Evolutionary conservation across 768 basidiomycete species (phyloP).

Genomic region (Boletus reticulatus): DNA sequence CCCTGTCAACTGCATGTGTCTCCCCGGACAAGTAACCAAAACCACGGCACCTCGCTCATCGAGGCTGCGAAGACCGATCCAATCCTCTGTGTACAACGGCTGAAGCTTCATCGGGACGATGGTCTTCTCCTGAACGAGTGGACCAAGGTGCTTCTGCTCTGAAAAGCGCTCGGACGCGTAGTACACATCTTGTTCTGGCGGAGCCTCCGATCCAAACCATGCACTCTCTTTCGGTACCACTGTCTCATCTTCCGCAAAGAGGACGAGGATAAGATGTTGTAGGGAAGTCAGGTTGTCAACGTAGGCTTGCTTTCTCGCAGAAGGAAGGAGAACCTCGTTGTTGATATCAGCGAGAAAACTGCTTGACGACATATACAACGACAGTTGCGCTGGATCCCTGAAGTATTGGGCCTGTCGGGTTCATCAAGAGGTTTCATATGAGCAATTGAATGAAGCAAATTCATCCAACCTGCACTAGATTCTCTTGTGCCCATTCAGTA

Average conservation of each 20-base stretch:
- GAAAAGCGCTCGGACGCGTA: neutral
- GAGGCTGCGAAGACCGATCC: slow-evolving; percentile 73
- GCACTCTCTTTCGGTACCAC: slow-evolving; percentile 82
- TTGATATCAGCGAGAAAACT: slow-evolving; percentile 75
- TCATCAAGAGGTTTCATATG: neutral
- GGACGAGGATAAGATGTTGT: slow-evolving; percentile 65
- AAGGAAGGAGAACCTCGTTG: slow-evolving; percentile 58
- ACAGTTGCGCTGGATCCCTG: slow-evolving; percentile 65
- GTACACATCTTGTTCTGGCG: slow-evolving; percentile 32
- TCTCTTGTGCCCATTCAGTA: slow-evolving; percentile 69
- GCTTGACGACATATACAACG: slow-evolving; percentile 56
- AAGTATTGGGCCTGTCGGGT: slow-evolving; percentile 75
- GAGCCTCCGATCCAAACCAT: slow-evolving; percentile 79
- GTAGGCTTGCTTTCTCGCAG: slow-evolving; percentile 57
- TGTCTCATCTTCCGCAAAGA: slow-evolving; percentile 72
- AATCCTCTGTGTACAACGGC: slow-evolving; percentile 72
- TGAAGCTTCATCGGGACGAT: slow-evolving; percentile 74
- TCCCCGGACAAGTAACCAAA: slow-evolving; percentile 63
- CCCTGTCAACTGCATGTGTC: slow-evolving; percentile 69
- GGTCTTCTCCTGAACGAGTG: slow-evolving; percentile 21
- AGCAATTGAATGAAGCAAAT: neutral
- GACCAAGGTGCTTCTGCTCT: slow-evolving; percentile 13
- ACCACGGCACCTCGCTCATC: slow-evolving; percentile 63
- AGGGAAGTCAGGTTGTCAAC: slow-evolving; percentile 57
- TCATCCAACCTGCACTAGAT: slow-evolving; percentile 62